These are phyloP conservation scores for Hypoxylon sp. DNA, from an alignment of 2,329 filamentous ascomycete genomes.

Conservation along the genomic window DNA sequence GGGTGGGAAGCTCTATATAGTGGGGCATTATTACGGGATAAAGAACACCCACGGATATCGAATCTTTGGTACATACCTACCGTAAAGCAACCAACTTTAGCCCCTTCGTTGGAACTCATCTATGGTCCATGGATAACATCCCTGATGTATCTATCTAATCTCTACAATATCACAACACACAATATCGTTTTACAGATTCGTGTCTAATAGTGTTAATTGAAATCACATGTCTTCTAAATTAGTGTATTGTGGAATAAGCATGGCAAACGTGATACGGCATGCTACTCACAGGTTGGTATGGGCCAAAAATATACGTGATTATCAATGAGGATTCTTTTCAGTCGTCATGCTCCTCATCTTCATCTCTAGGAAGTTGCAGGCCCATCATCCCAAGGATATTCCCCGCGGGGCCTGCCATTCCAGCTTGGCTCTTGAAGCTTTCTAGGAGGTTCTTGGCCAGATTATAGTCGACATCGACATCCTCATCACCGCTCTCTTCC, in stretches of 20 bases:
- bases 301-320: background rate
- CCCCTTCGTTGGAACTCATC: too few species aligned
- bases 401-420: slow-evolving; percentile 86
- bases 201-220: too few species aligned
- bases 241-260: background rate
- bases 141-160: too few species aligned
- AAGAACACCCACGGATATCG: too few species aligned
- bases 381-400: slow-evolving; percentile 92
- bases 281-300: background rate
- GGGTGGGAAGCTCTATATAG: too few species aligned
- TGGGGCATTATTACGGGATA: too few species aligned
- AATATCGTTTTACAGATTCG: too few species aligned
- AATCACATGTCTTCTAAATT: too few species aligned
- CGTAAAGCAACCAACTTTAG: too few species aligned
- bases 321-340: slow-evolving; percentile 34
- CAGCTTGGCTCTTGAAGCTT: slow-evolving; percentile 91
- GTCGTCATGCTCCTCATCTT: slow-evolving; percentile 68
- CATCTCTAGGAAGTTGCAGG: slow-evolving; percentile 83
- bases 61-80: too few species aligned
- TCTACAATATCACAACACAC: too few species aligned
- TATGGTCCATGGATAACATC: too few species aligned
- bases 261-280: background rate
- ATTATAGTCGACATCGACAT: slow-evolving; percentile 86
- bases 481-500: slow-evolving; percentile 67
- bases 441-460: slow-evolving; percentile 92